Conservation (phyloP, 768 basidiomycete genomes). For the Leucosporidium creatinivorum region DNA sequence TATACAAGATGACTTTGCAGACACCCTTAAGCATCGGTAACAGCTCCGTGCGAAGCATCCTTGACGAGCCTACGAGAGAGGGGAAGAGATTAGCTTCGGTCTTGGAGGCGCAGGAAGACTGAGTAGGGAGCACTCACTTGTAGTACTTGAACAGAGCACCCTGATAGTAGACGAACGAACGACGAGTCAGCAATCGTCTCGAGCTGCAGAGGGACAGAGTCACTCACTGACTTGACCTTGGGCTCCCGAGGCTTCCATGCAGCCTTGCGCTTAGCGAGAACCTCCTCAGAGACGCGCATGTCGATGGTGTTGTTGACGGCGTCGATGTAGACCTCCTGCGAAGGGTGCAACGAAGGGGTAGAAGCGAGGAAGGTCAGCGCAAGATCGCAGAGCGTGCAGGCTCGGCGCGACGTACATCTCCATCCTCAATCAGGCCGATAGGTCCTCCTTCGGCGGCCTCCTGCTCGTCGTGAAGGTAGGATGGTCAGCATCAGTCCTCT, state of each 20-base stretch:
- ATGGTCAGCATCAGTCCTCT: slow-evolving; percentile 51
- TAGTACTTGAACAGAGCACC: slow-evolving; percentile 56
- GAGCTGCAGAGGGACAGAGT: neutral
- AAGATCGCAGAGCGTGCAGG: neutral
- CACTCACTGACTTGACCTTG: slow-evolving; percentile 55
- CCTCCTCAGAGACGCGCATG: slow-evolving; percentile 63
- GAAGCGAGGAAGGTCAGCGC: neutral
- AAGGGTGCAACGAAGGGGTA: neutral
- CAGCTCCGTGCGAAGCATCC: slow-evolving; percentile 88
- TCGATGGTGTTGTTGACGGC: slow-evolving; percentile 78
- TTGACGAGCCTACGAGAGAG: slow-evolving; percentile 50
- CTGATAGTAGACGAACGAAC: neutral
- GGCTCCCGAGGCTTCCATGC: slow-evolving; percentile 78
- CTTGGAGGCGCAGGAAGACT: neutral
- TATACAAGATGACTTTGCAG: neutral
- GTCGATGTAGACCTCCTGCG: slow-evolving; percentile 64
- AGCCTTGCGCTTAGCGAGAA: slow-evolving; percentile 62
- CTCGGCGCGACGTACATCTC: slow-evolving; percentile 36
- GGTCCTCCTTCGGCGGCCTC: slow-evolving; percentile 39
- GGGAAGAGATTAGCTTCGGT: slow-evolving; percentile 65
- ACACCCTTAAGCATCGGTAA: slow-evolving; percentile 65
- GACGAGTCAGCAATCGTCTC: neutral
- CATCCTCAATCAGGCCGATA: slow-evolving; percentile 40
- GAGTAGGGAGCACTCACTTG: slow-evolving; percentile 40
- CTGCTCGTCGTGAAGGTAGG: slow-evolving; percentile 4